Evolutionary conservation across 306 rosid genomes (phyloP), one percentile per base, ranked within the genome.

Genomic region (Vigna trinervia): DNA sequence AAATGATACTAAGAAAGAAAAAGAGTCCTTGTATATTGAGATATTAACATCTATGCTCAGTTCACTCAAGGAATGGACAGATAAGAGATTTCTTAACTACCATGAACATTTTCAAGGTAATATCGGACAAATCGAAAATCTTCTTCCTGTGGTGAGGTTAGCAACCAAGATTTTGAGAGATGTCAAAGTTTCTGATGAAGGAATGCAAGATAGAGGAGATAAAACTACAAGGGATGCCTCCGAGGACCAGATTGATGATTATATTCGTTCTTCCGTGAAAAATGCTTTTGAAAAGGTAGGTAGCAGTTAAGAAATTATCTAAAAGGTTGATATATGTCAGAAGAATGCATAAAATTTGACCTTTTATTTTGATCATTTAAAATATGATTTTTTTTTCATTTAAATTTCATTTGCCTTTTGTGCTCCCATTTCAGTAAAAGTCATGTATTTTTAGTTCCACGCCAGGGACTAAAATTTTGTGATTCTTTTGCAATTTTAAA

Each of bases 91-190:
- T 77, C 82, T 85, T 23, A 64, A 73, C 50, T 95, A 95, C 82
- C 97, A 95, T 77, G 91, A 83, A 12, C 83, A 85, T 76, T 92
- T 95, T 64, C 79, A 84, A 50, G 96, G 87, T 3, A 81, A 70
- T 23, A 81, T 82, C 51, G 80, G 76, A 22, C 96, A 90, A 64
- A 81, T 95, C 38, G 97, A 95, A 58, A 88, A 88, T 46, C 90
- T 95, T 83, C 91, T 95, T 72, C 97, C 98, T 36, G n/a, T 90
- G 58, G 95, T 82, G 53, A 76, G 89, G 79, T 84, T 86, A 2
- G 93, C 91, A 5, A 79, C 90, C 1, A 88, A 69, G 75, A 86
- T 87, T 54, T 73, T 89, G 60, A 88, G 85, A 54, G 83, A 88
- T 74, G 84, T 88, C 73, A 45, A 84, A 17, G 62, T 79, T 85